A percentile compares a stretch with the other conserved stretches of the same genome.
Evolutionary conservation across 2,329 filamentous ascomycete genomes (phyloP).

Genomic region (Fusarium oligoseptatum): DNA sequence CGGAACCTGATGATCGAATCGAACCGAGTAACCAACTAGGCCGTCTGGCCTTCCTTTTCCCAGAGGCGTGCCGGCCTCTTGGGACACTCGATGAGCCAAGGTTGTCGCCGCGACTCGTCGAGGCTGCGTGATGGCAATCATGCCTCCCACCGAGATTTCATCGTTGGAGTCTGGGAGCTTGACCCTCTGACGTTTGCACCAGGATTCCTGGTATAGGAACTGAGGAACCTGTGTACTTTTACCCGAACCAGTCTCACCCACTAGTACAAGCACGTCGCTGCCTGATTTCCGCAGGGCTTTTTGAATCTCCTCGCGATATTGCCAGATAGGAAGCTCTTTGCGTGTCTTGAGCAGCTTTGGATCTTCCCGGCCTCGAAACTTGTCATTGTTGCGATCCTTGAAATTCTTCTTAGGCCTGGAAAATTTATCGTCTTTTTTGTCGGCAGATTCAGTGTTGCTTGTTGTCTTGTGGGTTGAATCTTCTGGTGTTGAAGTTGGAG

Average conservation of each 20-base stretch:
- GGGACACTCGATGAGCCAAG: conserved; percentile 86
- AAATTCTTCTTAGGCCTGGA: conserved; percentile 16
- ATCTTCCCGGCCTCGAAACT: conserved; percentile 46
- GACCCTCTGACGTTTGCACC: conserved; percentile 76
- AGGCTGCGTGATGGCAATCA: conserved; percentile 94
- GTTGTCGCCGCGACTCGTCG: conserved; percentile 94
- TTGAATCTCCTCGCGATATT: conserved; percentile 78
- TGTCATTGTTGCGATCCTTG: conserved; percentile 26
- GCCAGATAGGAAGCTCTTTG: conserved; percentile 84
- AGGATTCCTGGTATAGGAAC: conserved; percentile 82
- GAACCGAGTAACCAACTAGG: conserved; percentile 89
- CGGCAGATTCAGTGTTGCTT: conserved; percentile 2
- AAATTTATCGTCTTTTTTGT: not conserved
- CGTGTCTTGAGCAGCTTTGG: conserved; percentile 61
- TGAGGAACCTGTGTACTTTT: conserved; percentile 98
- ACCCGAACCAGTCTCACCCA: conserved; percentile 95
- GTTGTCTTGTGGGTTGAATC: conserved; percentile 10
- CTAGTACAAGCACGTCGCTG: conserved; percentile 83
- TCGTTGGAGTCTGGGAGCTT: conserved; percentile 56
- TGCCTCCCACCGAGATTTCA: conserved; percentile 74
- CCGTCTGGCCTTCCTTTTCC: conserved; percentile 57
- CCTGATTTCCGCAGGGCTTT: conserved; percentile 65
- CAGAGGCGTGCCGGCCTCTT: conserved; percentile 74
- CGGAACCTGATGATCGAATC: conserved; percentile 91
- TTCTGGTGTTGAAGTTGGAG: conserved; percentile 7